Conservation (phyloP, 2,329 filamentous ascomycete species). For the Ilyonectria destructans region DNA sequence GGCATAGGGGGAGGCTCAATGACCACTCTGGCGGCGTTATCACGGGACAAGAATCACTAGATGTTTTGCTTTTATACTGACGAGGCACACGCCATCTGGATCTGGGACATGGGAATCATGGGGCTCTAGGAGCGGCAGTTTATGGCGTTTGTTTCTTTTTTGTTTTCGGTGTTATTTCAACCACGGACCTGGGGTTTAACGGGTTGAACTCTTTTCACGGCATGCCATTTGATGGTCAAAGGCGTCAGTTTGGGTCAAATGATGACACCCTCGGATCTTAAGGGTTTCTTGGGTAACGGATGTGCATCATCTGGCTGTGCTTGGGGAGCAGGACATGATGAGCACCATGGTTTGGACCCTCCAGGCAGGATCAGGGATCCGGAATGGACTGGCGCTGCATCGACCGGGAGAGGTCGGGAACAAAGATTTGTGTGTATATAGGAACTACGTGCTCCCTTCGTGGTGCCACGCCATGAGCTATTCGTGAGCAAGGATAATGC, state of each 20-base stretch:
- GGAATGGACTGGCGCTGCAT: slow-evolving; percentile 26
- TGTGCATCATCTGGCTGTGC: slow-evolving; percentile 11
- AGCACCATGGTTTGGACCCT: not conserved
- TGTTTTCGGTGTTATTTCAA: not conserved
- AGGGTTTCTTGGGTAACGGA: slow-evolving; percentile 11
- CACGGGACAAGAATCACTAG: slow-evolving; percentile 29
- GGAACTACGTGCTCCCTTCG: slow-evolving; percentile 11
- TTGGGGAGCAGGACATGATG: slow-evolving; percentile 7
- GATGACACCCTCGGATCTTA: not conserved
- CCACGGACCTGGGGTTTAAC: not conserved
- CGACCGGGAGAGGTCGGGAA: slow-evolving; percentile 22
- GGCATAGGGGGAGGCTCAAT: slow-evolving; percentile 23
- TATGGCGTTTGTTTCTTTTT: slow-evolving; percentile 29
- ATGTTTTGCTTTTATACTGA: slow-evolving; percentile 40
- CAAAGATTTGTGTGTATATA: slow-evolving; percentile 30
- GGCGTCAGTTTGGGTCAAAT: slow-evolving; percentile 17
- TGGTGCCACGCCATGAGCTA: slow-evolving; percentile 13
- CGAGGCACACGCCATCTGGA: slow-evolving; percentile 37
- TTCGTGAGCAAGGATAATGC: slow-evolving; percentile 25
- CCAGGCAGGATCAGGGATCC: slow-evolving; percentile 24
- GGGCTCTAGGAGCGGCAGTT: slow-evolving; percentile 18
- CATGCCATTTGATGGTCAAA: not conserved
- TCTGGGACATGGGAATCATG: slow-evolving; percentile 24
- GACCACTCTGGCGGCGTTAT: slow-evolving; percentile 39
- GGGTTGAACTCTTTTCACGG: slow-evolving; percentile 1